Percentiles rank a stretch among this genome's conserved stretches.
Evolutionary conservation across 495 filamentous ascomycete species (phyloP).

Genomic region (Aspergillus leporis): DNA sequence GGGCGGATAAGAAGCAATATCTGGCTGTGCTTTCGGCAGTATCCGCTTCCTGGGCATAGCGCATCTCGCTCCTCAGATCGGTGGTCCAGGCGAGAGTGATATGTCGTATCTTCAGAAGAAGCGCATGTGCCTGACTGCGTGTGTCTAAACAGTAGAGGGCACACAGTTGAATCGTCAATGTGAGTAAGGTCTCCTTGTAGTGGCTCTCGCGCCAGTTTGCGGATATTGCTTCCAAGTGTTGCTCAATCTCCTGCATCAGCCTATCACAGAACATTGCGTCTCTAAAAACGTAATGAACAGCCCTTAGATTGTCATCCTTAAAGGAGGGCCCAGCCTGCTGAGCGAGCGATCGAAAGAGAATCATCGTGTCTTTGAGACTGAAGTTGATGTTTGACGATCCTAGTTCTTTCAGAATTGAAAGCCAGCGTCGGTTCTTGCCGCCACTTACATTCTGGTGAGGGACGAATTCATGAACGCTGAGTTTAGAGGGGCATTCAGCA

Average conservation of each 20-base stretch:
- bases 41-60: conserved; percentile 38
- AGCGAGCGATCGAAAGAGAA: conserved; percentile 47
- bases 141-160: conserved; percentile 23
- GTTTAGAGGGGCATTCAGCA: conserved; percentile 35
- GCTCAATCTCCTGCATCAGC: conserved; percentile 29
- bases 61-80: conserved; percentile 44
- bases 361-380: conserved; percentile 40
- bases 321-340: conserved; percentile 45
- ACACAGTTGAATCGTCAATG: conserved; percentile 37
- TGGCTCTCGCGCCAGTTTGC: conserved; percentile 50
- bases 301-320: conserved; percentile 16
- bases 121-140: conserved; percentile 1
- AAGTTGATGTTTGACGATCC: conserved; percentile 49
- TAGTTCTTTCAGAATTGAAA: conserved; percentile 53
- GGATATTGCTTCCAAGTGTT: conserved; percentile 33
- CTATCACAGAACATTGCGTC: conserved; percentile 27
- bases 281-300: conserved; percentile 28
- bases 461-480: conserved; percentile 53
- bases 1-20: conserved; percentile 32
- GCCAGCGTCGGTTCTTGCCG: conserved; percentile 49
- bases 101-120: conserved; percentile 25
- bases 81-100: conserved; percentile 44
- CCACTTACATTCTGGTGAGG: conserved; percentile 46
- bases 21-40: conserved; percentile 26
- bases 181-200: conserved; percentile 42